phyloP scores from a whole-genome alignment of 495 filamentous ascomycete species.

The Penicillium antarcticum region DNA sequence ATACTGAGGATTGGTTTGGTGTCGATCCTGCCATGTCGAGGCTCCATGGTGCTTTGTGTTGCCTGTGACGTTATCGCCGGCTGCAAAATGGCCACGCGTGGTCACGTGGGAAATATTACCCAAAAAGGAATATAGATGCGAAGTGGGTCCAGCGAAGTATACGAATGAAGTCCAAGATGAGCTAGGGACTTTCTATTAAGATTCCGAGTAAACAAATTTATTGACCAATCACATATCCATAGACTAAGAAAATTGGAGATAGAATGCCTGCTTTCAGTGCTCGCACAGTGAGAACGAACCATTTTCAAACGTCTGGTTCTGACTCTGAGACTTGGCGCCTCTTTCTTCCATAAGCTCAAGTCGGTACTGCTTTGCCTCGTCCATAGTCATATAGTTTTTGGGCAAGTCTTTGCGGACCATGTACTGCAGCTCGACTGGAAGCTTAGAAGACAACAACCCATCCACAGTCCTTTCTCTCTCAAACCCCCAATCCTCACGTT shows the following conservation, averaged over 20 bases:
- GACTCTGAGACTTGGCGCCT: no score
- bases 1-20: background rate
- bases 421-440: slow-evolving; percentile 12
- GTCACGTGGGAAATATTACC: slow-evolving; percentile 24
- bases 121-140: background rate
- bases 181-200: no score
- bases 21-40: slow-evolving; percentile 23
- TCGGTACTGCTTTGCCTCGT: slow-evolving; percentile 45
- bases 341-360: slow-evolving; percentile 47
- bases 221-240: no score
- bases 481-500: slow-evolving; percentile 39
- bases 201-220: no score
- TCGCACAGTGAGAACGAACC: no score
- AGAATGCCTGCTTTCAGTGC: no score
- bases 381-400: slow-evolving; percentile 32
- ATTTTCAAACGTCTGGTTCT: no score
- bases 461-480: slow-evolving; percentile 4
- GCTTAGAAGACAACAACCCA: background rate
- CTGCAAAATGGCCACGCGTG: slow-evolving; percentile 15
- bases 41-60: slow-evolving; percentile 23
- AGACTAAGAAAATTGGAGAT: no score
- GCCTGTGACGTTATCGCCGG: background rate
- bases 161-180: no score
- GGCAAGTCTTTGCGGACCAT: slow-evolving; percentile 17
- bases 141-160: no score